These are phyloP conservation scores for Cardamine chenopodiifolia DNA, from an alignment of 345 rosid species.

Conservation along the genomic window DNA sequence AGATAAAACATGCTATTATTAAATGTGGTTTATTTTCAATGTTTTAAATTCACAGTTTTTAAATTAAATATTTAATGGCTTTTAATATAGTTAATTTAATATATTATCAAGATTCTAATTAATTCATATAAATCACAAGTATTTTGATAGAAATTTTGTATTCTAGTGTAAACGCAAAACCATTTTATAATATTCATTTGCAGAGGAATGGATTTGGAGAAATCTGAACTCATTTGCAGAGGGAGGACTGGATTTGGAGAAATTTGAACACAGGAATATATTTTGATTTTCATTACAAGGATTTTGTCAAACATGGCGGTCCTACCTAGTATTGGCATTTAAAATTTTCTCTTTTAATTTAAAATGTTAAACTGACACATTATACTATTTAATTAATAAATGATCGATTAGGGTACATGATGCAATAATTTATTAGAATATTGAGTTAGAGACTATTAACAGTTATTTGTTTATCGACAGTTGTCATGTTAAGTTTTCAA, in stretches of 20 bases:
- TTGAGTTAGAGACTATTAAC: not conserved
- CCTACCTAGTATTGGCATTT: not conserved
- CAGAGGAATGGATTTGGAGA: not conserved
- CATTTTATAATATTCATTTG: not conserved
- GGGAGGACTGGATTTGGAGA: not conserved
- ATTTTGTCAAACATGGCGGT: not conserved
- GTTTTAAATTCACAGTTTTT: no score
- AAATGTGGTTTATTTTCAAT: no score
- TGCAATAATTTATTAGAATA: no score
- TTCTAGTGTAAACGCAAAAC: not conserved
- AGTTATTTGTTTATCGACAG: not conserved
- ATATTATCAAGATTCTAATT: no score
- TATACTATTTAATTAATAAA: not conserved
- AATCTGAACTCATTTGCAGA: not conserved
- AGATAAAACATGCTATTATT: no score
- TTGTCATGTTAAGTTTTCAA: not conserved
- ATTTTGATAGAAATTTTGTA: not conserved
- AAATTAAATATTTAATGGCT: no score
- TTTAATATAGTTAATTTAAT: no score
- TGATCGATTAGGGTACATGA: not conserved
- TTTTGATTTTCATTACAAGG: not conserved
- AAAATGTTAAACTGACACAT: not conserved
- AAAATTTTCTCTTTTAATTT: not conserved
- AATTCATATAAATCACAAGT: no score
- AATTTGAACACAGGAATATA: not conserved